Base-by-base conservation (phyloP, 139 green algal species). In the Micractinium conductrix region DNA sequence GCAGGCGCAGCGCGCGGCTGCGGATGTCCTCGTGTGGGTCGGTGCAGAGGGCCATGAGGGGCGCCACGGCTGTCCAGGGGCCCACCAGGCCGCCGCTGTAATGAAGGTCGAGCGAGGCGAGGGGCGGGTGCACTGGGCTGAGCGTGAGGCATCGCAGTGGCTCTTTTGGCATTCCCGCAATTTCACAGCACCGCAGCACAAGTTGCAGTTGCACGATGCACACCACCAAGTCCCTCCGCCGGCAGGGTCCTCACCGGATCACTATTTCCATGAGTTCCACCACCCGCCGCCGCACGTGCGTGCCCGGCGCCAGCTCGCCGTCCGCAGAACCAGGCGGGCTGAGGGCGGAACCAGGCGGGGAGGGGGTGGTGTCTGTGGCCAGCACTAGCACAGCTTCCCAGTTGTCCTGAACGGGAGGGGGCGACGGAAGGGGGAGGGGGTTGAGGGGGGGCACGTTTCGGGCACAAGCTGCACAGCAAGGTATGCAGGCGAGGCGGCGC, bases 241-340 rank as follows among this genome's bases (percentile, higher is more conserved):
- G n/a, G n/a, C 63, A 68, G 26, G 4, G 28, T 22, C 5, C 33
- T 63, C 67, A 84, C 84, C 92, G 83, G 65, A 94, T 70, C 53
- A 95, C 92, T 10, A 93, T 87, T 69, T 96, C 93, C 26, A 97
- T 94, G 17, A 97, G 78, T 35, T 92, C 92, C 58, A 97, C 69
- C 19, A 91, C 94, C 9, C 87, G 88, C 4, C 90, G 85, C 63
- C 92, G 78, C 62, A 96, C 88, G 5, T 65, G 78, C 17, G 78
- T 74, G 60, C 78, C 78, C 0, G 78, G 76, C 55, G 76, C 76
- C 76, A 72, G 55, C 38, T 82, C 76, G 76, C 55, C 58, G 58
- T 58, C 62, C 12, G 74, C 74, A 4, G 71, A 78, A 50, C 74
- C 50, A 8, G 74, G 74, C 50, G 74, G 74, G 53, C 63, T 33